These are phyloP conservation scores for Nemania sp. DNA, from an alignment of 2,329 filamentous ascomycete species.

Conservation along the genomic window DNA sequence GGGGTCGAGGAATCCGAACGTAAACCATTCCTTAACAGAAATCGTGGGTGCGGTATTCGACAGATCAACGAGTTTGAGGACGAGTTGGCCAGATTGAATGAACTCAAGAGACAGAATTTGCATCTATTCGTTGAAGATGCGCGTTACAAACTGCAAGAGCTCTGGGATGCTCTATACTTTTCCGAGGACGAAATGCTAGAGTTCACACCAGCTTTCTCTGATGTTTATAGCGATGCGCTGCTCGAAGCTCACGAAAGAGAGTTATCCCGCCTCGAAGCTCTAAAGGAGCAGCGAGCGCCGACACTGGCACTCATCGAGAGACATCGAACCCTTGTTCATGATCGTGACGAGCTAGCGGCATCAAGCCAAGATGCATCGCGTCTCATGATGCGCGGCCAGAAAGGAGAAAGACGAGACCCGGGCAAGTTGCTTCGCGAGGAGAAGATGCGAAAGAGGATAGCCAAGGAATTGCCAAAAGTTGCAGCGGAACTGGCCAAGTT, in stretches of 20 bases:
- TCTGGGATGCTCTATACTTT: slow-evolving; percentile 93
- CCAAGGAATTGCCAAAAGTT: slow-evolving; percentile 93
- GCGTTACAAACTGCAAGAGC: slow-evolving; percentile 83
- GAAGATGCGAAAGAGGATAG: slow-evolving; percentile 97
- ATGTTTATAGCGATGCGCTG: slow-evolving; percentile 94
- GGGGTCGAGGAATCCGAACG: slow-evolving; percentile 80
- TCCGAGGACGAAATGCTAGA: slow-evolving; percentile 99
- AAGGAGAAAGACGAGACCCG: slow-evolving; percentile 92
- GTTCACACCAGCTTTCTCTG: slow-evolving; percentile 94
- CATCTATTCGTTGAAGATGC: slow-evolving; percentile 96
- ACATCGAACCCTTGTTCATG: slow-evolving; percentile 79
- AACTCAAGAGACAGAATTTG: slow-evolving; percentile 92
- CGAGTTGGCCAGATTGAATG: slow-evolving; percentile 81
- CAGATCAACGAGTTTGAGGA: slow-evolving; percentile 97
- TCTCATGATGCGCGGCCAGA: slow-evolving; percentile 86
- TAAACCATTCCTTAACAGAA: slow-evolving; percentile 81
- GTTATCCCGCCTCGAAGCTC: slow-evolving; percentile 75
- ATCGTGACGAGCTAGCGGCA: slow-evolving; percentile 83
- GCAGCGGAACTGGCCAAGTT: slow-evolving; percentile 78
- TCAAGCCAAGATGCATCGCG: slow-evolving; percentile 95
- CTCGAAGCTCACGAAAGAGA: slow-evolving; percentile 94
- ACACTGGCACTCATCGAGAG: slow-evolving; percentile 80
- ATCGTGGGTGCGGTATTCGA: slow-evolving; percentile 86
- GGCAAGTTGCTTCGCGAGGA: slow-evolving; percentile 92
- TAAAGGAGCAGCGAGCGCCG: slow-evolving; percentile 86